phyloP scores from a whole-genome alignment of 257 asterid species.

The Solanum rostratum region DNA sequence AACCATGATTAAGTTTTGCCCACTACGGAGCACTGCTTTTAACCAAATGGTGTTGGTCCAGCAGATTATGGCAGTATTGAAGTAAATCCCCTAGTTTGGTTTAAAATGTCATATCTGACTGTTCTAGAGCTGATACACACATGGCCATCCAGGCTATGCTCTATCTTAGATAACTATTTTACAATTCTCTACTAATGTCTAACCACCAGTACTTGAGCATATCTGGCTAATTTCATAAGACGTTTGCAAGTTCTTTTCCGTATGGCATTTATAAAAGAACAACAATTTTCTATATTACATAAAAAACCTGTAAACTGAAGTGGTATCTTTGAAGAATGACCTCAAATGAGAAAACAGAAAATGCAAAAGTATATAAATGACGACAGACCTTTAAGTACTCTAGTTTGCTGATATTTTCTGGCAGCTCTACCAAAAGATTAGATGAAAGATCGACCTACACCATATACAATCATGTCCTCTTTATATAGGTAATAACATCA shows the following conservation, averaged over 20 bases:
- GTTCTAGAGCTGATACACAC: too few relatives aligned
- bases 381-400: constrained; percentile 54
- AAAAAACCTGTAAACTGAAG: background rate
- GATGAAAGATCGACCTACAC: constrained; percentile 79
- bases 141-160: too few relatives aligned
- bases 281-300: background rate
- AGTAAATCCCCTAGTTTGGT: too few relatives aligned
- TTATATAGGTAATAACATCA: constrained; percentile 1
- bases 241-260: background rate
- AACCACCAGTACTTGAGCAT: background rate
- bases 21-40: background rate
- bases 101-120: too few relatives aligned
- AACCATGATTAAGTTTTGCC: background rate
- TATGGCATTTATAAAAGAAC: background rate
- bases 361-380: background rate
- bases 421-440: constrained; percentile 69
- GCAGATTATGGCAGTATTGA: too few relatives aligned
- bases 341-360: background rate
- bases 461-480: constrained; percentile 9
- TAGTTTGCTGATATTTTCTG: constrained; percentile 49
- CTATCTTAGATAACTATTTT: too few relatives aligned
- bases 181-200: background rate
- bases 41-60: too few relatives aligned
- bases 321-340: background rate
- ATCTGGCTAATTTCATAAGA: background rate